Evolutionary conservation across 305 asterid genomes (phyloP).

Genomic region (Stenogyne calaminthoides): DNA sequence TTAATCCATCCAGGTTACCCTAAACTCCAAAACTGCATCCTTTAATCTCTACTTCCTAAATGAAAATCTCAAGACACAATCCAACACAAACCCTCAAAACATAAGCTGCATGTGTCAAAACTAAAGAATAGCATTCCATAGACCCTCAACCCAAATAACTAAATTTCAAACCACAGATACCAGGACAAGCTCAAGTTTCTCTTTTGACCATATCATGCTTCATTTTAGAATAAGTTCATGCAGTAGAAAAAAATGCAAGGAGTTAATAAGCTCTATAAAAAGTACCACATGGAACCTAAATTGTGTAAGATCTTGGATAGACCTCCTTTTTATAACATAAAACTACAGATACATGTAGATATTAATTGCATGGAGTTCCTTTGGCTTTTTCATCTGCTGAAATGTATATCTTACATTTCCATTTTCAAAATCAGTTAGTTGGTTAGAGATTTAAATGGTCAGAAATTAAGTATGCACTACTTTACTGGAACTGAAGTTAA

Average conservation of each 20-base stretch:
- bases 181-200: not conserved
- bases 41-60: not conserved
- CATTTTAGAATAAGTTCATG: not conserved
- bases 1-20: slow-evolving; percentile 11
- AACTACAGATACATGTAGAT: not conserved
- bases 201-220: slow-evolving; percentile 14
- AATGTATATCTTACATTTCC: not conserved
- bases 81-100: not conserved
- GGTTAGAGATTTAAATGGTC: not conserved
- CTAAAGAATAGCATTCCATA: not conserved
- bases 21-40: not conserved
- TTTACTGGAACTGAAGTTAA: not conserved
- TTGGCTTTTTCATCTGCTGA: not conserved
- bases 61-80: not conserved
- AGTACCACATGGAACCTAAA: not conserved
- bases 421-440: slow-evolving; percentile 7
- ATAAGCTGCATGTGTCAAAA: slow-evolving; percentile 2
- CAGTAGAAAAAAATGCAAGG: not conserved
- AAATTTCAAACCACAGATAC: not conserved
- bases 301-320: not conserved
- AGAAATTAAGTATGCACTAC: slow-evolving; percentile 1
- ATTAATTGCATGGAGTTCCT: slow-evolving; percentile 4
- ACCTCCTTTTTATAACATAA: not conserved
- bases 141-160: slow-evolving; percentile 4
- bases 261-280: not conserved